These are phyloP conservation scores for Plasmopara halstedii DNA, from an alignment of 352 stramenopile genomes.

Conservation along the genomic window DNA sequence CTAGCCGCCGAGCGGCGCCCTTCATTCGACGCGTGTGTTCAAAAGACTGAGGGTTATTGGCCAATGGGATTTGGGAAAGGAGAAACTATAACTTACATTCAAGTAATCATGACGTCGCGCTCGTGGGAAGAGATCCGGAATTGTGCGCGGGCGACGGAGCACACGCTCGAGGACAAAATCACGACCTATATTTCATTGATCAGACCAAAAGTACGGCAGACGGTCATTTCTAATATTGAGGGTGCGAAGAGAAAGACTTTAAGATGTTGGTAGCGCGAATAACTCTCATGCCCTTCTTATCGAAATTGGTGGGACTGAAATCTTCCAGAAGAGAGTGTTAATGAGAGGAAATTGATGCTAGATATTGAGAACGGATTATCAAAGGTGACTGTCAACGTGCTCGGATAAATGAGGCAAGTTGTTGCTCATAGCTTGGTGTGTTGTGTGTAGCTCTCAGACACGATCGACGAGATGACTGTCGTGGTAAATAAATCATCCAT, in stretches of 20 bases:
- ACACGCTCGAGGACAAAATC: conserved; percentile 77
- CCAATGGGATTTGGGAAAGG: conserved; percentile 1
- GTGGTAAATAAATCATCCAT: conserved; percentile 57
- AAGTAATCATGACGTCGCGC: too few relatives aligned
- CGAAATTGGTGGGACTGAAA: conserved; percentile 37
- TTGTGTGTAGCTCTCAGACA: conserved; percentile 55
- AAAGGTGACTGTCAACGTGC: too few relatives aligned
- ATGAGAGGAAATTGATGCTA: conserved; percentile 54
- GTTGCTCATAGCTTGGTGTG: neutral
- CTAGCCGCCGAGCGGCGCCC: conserved; percentile 33
- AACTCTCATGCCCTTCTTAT: neutral
- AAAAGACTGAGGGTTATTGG: conserved; percentile 3
- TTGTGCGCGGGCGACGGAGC: conserved; percentile 61
- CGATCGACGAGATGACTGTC: conserved; percentile 82
- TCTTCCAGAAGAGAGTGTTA: conserved; percentile 38
- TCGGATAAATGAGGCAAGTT: neutral
- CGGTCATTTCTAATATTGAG: conserved; percentile 39
- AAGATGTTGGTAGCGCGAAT: neutral
- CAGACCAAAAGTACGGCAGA: conserved; percentile 32
- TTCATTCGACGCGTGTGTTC: conserved; percentile 19
- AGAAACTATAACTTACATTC: neutral
- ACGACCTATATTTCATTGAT: conserved; percentile 55
- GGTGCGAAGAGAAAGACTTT: conserved; percentile 21
- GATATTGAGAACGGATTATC: conserved; percentile 60
- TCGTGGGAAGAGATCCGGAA: conserved; percentile 77